Evolutionary conservation across 768 basidiomycete genomes (phyloP).

Genomic region (Termitomyces sp.): DNA sequence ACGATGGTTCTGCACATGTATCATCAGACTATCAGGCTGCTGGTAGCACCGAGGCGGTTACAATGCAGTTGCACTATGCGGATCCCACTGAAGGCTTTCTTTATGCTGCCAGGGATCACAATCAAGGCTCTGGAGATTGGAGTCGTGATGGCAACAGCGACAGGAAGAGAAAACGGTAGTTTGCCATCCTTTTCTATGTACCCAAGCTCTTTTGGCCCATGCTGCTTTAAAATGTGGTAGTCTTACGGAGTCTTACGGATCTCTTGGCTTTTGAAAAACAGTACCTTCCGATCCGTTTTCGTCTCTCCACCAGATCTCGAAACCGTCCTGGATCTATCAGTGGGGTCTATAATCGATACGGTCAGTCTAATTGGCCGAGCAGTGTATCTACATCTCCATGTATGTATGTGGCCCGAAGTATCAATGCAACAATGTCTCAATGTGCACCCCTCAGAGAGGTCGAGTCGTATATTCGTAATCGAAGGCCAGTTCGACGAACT

Average conservation of each 20-base stretch:
- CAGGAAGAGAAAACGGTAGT: conserved; percentile 18
- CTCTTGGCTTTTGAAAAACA: neutral
- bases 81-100: conserved; percentile 22
- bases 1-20: neutral
- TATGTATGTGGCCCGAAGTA: neutral
- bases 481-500: neutral
- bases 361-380: neutral
- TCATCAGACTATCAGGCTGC: neutral
- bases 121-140: neutral
- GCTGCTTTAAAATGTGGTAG: neutral
- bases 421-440: neutral
- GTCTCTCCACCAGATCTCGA: neutral
- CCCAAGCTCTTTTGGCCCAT: neutral
- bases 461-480: neutral
- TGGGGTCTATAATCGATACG: neutral
- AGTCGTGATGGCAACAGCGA: conserved; percentile 17
- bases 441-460: neutral
- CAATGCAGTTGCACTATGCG: conserved; percentile 15
- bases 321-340: neutral
- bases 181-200: neutral
- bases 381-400: no score
- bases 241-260: neutral
- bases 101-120: conserved; percentile 7
- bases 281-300: neutral
- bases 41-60: neutral